These are phyloP conservation scores for Eragrostis tef DNA, from an alignment of 202 grass and related monocot species.

Conservation along the genomic window DNA sequence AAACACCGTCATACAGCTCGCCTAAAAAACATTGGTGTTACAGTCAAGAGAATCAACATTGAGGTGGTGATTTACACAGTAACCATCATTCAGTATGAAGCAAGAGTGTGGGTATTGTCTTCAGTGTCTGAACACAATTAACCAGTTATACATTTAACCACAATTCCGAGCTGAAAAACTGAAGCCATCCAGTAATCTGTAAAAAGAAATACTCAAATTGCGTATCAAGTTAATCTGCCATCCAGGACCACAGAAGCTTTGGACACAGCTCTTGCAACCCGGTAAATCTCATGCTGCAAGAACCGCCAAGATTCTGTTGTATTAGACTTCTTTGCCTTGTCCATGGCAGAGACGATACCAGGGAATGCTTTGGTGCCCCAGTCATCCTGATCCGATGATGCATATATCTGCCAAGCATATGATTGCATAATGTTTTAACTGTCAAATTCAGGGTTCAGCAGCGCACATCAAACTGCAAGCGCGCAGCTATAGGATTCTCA, in stretches of 20 bases:
- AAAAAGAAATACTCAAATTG: background rate
- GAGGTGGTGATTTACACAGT: background rate
- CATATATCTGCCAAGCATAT: slow-evolving; percentile 57
- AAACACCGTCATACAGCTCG: background rate
- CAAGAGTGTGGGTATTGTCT: background rate
- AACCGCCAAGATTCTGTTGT: slow-evolving; percentile 56
- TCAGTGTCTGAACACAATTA: background rate
- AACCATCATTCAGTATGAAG: background rate
- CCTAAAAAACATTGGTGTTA: background rate
- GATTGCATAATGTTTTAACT: background rate
- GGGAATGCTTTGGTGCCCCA: slow-evolving; percentile 66
- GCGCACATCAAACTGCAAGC: background rate
- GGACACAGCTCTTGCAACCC: slow-evolving; percentile 63
- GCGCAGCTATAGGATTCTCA: slow-evolving; percentile 6
- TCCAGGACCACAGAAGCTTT: slow-evolving; percentile 61
- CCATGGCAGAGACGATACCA: slow-evolving; percentile 60
- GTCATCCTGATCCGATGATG: slow-evolving; percentile 60
- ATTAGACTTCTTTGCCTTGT: slow-evolving; percentile 57
- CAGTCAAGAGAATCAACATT: slow-evolving; percentile 28
- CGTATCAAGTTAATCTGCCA: slow-evolving; percentile 59
- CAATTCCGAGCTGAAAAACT: background rate
- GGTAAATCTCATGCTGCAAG: slow-evolving; percentile 69
- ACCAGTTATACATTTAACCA: background rate
- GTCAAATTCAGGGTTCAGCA: slow-evolving; percentile 11
- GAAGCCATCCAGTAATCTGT: background rate